Percentiles rank a stretch among this genome's conserved stretches.
These are phyloP conservation scores for Colletotrichum sp. DNA, from an alignment of 2,329 filamentous ascomycete genomes.

Conservation along the genomic window DNA sequence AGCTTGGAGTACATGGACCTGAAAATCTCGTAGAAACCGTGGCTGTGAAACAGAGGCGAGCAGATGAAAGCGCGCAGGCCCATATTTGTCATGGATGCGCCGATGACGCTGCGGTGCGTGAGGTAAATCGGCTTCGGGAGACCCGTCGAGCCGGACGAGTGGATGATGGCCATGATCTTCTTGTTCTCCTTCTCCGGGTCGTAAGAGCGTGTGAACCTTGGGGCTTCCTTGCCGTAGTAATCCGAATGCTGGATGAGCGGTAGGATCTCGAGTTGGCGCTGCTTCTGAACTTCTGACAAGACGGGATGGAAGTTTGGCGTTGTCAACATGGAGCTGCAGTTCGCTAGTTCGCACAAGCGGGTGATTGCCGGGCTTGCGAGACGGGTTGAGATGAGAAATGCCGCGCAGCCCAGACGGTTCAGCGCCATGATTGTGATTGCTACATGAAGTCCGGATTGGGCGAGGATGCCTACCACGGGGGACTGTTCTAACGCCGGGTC, in stretches of 20 bases:
- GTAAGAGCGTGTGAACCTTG: not conserved
- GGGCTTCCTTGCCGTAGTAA: not conserved
- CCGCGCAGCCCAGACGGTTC: slow-evolving; percentile 56
- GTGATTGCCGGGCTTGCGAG: not conserved
- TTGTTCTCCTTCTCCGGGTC: not conserved
- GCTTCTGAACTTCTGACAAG: not conserved
- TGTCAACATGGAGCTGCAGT: not conserved
- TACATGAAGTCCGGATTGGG: slow-evolving; percentile 56
- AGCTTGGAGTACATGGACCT: slow-evolving; percentile 55
- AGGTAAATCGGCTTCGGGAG: slow-evolving; percentile 67
- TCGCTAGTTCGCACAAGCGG: not conserved
- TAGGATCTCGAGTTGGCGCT: not conserved
- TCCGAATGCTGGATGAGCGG: not conserved
- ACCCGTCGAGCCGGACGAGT: slow-evolving; percentile 57
- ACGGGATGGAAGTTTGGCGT: not conserved
- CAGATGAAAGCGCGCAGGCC: slow-evolving; percentile 54
- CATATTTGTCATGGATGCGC: slow-evolving; percentile 43
- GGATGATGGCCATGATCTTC: slow-evolving; percentile 25
- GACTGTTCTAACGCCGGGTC: not conserved
- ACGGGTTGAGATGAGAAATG: not conserved
- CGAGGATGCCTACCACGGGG: slow-evolving; percentile 54
- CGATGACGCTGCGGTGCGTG: slow-evolving; percentile 53
- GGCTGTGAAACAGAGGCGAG: slow-evolving; percentile 62
- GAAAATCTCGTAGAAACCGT: slow-evolving; percentile 59
- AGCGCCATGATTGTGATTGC: slow-evolving; percentile 57